phyloP scores from a whole-genome alignment of 2,329 filamentous ascomycete species.

The Magnaporthales sp. region DNA sequence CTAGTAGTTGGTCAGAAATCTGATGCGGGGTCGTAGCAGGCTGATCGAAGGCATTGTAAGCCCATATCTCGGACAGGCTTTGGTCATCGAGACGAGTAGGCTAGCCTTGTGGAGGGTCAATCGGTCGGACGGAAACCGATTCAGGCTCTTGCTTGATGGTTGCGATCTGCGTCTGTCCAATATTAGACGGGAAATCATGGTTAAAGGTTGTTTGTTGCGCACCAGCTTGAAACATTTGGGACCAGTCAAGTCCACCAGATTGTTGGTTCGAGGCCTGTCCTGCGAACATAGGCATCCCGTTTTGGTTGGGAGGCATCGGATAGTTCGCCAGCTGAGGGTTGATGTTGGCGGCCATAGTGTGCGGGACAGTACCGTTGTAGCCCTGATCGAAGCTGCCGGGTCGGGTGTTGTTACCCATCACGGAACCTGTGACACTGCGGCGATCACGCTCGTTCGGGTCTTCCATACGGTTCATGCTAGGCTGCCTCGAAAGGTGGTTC shows the following conservation, averaged over 20 bases:
- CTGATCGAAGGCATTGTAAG: slow-evolving; percentile 23
- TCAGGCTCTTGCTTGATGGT: slow-evolving; percentile 56
- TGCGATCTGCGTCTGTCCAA: slow-evolving; percentile 60
- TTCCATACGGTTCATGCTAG: slow-evolving; percentile 50
- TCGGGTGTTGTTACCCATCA: slow-evolving; percentile 36
- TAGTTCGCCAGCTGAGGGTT: slow-evolving; percentile 57
- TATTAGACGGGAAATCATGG: slow-evolving; percentile 54
- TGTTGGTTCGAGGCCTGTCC: slow-evolving; percentile 52
- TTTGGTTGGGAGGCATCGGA: slow-evolving; percentile 54
- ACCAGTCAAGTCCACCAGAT: slow-evolving; percentile 59
- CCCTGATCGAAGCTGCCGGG: slow-evolving; percentile 37
- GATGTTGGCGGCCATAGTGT: slow-evolving; percentile 53
- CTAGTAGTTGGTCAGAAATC: slow-evolving; percentile 46
- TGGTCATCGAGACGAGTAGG: slow-evolving; percentile 25
- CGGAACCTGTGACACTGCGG: slow-evolving; percentile 44
- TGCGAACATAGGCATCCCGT: slow-evolving; percentile 56
- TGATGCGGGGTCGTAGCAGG: slow-evolving; percentile 37
- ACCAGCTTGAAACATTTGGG: slow-evolving; percentile 69
- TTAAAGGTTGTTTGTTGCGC: slow-evolving; percentile 57
- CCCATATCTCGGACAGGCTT: slow-evolving; percentile 40
- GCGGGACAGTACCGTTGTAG: slow-evolving; percentile 49
- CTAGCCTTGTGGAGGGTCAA: slow-evolving; percentile 29
- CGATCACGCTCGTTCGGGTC: slow-evolving; percentile 48
- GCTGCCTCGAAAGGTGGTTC: slow-evolving; percentile 52
- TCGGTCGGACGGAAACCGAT: slow-evolving; percentile 39